Conservation (phyloP, 805 yeast genomes). For the Metschnikowia kofuensis region DNA sequence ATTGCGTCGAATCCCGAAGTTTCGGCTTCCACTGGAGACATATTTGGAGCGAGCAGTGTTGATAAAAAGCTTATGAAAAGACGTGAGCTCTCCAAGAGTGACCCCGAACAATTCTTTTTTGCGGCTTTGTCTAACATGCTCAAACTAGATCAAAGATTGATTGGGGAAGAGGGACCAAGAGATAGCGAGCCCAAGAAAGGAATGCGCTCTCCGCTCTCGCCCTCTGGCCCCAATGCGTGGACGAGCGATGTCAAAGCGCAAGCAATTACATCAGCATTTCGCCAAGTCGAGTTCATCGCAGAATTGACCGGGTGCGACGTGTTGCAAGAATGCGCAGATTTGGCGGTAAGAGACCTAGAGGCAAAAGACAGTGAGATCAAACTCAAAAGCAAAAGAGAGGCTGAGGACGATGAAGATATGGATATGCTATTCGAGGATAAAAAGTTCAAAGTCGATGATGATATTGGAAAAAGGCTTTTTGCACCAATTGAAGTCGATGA, state of each 20-base stretch:
- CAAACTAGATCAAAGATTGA: constrained; percentile 34
- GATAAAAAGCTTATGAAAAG: constrained; percentile 46
- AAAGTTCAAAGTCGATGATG: constrained; percentile 25
- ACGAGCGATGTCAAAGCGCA: constrained; percentile 45
- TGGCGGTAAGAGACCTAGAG: constrained; percentile 24
- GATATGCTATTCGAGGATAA: constrained; percentile 38
- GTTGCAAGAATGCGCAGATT: constrained; percentile 16
- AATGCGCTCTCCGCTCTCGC: constrained; percentile 38
- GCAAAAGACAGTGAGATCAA: background rate
- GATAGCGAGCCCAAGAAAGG: constrained; percentile 10
- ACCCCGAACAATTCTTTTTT: constrained; percentile 48
- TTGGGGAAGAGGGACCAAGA: constrained; percentile 15
- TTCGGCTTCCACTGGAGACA: constrained; percentile 18
- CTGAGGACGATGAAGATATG: constrained; percentile 30
- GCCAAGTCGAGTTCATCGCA: constrained; percentile 39
- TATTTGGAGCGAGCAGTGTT: constrained; percentile 23
- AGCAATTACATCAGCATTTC: constrained; percentile 45
- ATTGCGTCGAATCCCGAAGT: constrained; percentile 1
- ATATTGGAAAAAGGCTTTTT: constrained; percentile 18
- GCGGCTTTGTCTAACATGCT: constrained; percentile 51
- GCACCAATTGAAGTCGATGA: constrained; percentile 36
- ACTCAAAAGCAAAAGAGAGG: constrained; percentile 18
- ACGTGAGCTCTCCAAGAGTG: constrained; percentile 43
- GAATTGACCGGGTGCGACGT: constrained; percentile 28
- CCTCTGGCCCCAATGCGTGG: constrained; percentile 34